Evolutionary conservation across 148 eudicot species (phyloP).

Genomic region (Chenopodium album): DNA sequence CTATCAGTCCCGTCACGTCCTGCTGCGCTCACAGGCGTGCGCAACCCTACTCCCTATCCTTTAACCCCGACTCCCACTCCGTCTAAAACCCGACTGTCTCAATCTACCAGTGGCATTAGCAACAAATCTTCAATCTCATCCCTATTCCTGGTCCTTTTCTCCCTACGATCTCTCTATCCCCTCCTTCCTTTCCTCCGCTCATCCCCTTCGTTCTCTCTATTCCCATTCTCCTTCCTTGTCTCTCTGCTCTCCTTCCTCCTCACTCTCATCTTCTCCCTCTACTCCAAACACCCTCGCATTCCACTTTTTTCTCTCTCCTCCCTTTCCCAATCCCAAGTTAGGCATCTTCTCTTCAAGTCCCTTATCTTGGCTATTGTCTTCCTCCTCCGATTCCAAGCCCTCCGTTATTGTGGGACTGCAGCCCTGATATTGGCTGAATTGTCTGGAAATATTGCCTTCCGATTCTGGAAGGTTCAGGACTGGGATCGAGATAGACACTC

Average conservation of each 20-base stretch:
- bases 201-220: conserved; percentile 77
- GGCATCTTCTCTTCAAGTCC: conserved; percentile 50
- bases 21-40: conserved; percentile 32
- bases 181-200: conserved; percentile 77
- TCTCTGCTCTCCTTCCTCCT: conserved; percentile 63
- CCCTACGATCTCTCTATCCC: conserved; percentile 71
- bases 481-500: conserved; percentile 36
- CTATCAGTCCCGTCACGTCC: conserved; percentile 49
- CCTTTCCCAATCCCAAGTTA: conserved; percentile 47
- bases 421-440: conserved; percentile 86
- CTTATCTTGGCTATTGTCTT: conserved; percentile 64
- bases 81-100: conserved; percentile 48
- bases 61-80: conserved; percentile 65
- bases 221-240: conserved; percentile 87
- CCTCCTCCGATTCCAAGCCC: conserved; percentile 81
- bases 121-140: conserved; percentile 50
- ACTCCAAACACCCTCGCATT: conserved; percentile 30
- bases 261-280: conserved; percentile 34
- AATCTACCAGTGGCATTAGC: conserved; percentile 29
- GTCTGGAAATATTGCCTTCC: conserved; percentile 65
- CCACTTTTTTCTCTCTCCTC: conserved; percentile 43
- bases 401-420: conserved; percentile 79
- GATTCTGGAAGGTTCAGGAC: conserved; percentile 41
- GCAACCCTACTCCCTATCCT: conserved; percentile 41
- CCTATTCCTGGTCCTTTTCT: conserved; percentile 73